Evolutionary conservation across 1,139 yeast genomes (phyloP), one percentile per base, ranked within the genome.

Genomic region (Kodamaea fungicola): DNA sequence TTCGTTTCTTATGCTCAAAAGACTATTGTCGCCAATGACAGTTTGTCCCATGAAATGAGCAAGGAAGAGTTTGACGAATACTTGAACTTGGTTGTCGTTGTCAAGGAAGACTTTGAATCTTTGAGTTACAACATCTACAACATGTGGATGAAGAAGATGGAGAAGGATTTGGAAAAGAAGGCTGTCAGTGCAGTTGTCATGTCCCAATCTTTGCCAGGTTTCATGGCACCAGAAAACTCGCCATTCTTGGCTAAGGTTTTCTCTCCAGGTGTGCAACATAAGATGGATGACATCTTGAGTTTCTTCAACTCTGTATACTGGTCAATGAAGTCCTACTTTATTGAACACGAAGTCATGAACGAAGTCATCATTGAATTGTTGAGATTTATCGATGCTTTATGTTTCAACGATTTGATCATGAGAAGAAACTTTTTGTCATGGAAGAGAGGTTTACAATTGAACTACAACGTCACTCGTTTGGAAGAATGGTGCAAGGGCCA

Each of bases 401-500:
- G 97, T 64, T 94, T 94, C 74, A 94, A 94, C 59, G 98, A 94
- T 59, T 72, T 94, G 64, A 80, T 94, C 40, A 86, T 92, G 96
- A 82, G 96, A 68, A 80, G 97, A 61, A 85, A 84, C 64, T 94
- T 90, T 64, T 71, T 92, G 57, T 84, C 96, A 9, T 94, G 98
- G 98, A 92, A 92, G 71, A 83, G 98, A 57, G 98, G 98, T 38
- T 74, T 94, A 49, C 98, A 94, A 65, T 80, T 94, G 64, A 92
- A 90, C 60, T 94, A 94, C 67, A 94, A 94, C 61, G 94, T 90
- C 39, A 92, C 98, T 6, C 78, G 98, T 55, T 75, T 94, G 52
- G 97, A 90, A 62, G 99, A 94, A 67, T 94, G 98, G 98, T 92
- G 98, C 64, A 92, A 89, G 65, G 81, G 92, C 4, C 97, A 92